Base-by-base conservation (phyloP, 1,139 yeast genomes). In the Debaryomyces sp. region DNA sequence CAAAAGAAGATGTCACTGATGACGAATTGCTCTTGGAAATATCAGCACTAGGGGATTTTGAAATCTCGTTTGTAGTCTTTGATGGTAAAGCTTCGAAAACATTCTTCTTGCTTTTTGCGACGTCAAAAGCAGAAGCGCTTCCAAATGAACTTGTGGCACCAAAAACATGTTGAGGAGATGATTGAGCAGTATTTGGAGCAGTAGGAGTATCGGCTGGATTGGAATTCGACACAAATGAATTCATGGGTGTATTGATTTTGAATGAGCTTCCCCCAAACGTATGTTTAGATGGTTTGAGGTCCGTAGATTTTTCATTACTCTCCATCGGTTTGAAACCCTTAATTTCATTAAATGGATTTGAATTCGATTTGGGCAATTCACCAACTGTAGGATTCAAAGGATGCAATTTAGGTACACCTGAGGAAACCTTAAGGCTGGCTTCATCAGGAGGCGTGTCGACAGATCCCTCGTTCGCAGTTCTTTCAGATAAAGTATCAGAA, bases 61-160 rank as follows among this genome's bases (percentile, higher is more conserved):
- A 42, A 3, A 45, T 56, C 27, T 33, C 55, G 26, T 55, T 27
- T 26, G 56, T 18, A 24, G 44, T 22, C 17, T 61, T 49, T 29
- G 63, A 48, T 30, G 61, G 56, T 13, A 59, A 47, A 9, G 60
- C 41, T 18, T 67, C 78, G 59, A 78, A 78, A 0, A 74, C 77
- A 52, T 67, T 74, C 48, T 68, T 70, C 38, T 56, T 62, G 27
- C 53, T 59, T 45, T 64, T 66, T 47, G 62, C 43, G 22, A 53
- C 59, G n/a, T 60, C 63, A 26, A 55, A 44, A 2, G 59, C 48
- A 4, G 61, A 49, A 5, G 70, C 62, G 17, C 76, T 81, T n/a
- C 86, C 86, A 67, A 86, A 85, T 1, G 84, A 61, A 2, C 80
- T 74, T n/a, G 80, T 67, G 6, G 82, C 66, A 4, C 80, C 80